Base-by-base conservation (phyloP, 768 basidiomycete species). In the Daedaleopsis sinensis region DNA sequence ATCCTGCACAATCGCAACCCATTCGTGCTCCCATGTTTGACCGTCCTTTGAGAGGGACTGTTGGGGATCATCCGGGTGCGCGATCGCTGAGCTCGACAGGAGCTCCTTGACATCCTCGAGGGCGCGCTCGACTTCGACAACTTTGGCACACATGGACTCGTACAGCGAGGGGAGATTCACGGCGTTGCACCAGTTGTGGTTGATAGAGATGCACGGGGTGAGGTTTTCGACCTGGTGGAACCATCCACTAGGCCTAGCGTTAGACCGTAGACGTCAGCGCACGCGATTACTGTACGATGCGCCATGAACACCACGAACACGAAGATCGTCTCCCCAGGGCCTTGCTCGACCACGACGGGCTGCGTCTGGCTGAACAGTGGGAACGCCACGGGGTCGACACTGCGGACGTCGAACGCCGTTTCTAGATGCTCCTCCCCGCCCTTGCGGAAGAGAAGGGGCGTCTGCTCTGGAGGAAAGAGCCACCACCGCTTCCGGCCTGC, bases 181-280 rank as follows among this genome's bases (percentile, higher is more conserved):
- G 10, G 71, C 59, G 68, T 72, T 72, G 65, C 68, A 72, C 71
- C 71, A 72, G 58, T 72, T 72, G 66, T 72, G 71, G 55, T 72
- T 72, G 63, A 72, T 71, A 1, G 71, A 72, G 23, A 72, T 66
- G 59, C 71, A 72, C 16, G 59, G 64, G 5, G 71, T 72, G 19
- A 72, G 62, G 54, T 72, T 72, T 57, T 68, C 69, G n/a, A 72
- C 71, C 59, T 70, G 62, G 55, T 72, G 71, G 36, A 70, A 71
- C 71, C 71, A 72, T 1, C 71, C 71, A 52, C 70, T 71, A 1
- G 71, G 71, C 9, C 71, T 72, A 27, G 23, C 19, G 32, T 5
- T 24, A 43, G n/a, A n/a, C n/a, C 5, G 32, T 46, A n/a, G n/a
- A 16, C 9, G 39, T 32, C 43, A 55, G 27, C 16, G 42, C 7